Conservation (phyloP, 139 green algal species). For the Chlamydomonas sphaeroides region DNA sequence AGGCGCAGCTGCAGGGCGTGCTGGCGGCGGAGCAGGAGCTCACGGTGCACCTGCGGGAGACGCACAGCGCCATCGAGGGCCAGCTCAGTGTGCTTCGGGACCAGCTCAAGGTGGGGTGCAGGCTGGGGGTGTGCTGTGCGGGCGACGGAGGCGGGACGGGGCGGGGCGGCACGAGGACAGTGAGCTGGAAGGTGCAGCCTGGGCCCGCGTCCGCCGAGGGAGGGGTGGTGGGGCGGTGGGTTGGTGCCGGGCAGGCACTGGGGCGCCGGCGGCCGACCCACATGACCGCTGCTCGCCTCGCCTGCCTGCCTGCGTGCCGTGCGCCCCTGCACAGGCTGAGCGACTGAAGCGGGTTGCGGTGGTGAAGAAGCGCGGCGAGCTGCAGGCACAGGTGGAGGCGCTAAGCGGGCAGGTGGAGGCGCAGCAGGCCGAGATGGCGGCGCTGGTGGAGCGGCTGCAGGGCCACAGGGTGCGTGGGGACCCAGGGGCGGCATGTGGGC, state of each 20-base stretch:
- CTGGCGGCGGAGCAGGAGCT: slow-evolving; percentile 39
- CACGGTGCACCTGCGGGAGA: slow-evolving; percentile 32
- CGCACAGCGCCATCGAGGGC: slow-evolving; percentile 34
- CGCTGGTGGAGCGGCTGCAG: neutral
- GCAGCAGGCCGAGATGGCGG: slow-evolving; percentile 10
- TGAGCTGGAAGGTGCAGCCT: no score
- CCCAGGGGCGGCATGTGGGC: no score
- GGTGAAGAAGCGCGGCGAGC: slow-evolving; percentile 19
- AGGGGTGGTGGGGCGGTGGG: no score
- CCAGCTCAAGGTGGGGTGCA: slow-evolving; percentile 33
- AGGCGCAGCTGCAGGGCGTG: slow-evolving; percentile 33
- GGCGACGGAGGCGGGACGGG: no score
- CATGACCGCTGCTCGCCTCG: no score
- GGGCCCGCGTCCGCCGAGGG: no score
- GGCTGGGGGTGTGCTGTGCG: no score
- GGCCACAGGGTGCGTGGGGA: neutral
- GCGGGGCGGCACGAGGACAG: no score
- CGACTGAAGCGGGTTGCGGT: slow-evolving; percentile 27
- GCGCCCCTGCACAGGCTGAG: slow-evolving; percentile 16
- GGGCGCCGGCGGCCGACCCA: no score
- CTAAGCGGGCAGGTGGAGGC: slow-evolving; percentile 4
- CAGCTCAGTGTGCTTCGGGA: slow-evolving; percentile 31
- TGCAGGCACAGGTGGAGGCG: slow-evolving; percentile 25
- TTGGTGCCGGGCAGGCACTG: no score
- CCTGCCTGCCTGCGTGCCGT: no score